Conservation (phyloP, 257 asterid genomes). For the Echites panduratus region DNA sequence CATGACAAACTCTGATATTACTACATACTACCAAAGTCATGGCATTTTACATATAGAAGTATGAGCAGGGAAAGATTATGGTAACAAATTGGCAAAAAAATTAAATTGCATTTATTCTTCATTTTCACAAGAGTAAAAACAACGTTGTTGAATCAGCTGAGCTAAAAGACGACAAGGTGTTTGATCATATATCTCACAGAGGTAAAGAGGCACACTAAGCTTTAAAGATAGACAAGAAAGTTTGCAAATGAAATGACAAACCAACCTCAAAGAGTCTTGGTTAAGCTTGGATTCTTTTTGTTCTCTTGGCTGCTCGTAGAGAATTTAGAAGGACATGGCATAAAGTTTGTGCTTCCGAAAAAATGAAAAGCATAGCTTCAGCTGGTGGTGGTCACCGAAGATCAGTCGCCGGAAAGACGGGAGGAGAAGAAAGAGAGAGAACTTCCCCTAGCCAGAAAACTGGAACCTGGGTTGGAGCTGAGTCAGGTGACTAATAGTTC, state of each 20-base stretch:
- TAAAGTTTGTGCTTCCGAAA: background rate
- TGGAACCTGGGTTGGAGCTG: background rate
- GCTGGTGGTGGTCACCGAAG: background rate
- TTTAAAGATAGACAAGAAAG: background rate
- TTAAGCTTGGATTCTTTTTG: background rate
- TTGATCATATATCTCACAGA: conserved; percentile 11
- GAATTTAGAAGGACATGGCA: background rate
- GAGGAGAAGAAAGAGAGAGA: too few relatives aligned
- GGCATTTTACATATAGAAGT: background rate
- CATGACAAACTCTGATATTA: background rate
- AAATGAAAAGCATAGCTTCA: background rate
- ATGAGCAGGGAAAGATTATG: background rate
- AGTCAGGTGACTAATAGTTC: too few relatives aligned
- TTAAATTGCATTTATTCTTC: background rate
- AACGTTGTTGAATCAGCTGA: background rate
- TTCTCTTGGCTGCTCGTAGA: background rate
- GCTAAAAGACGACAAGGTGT: background rate
- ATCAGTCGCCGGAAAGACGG: background rate
- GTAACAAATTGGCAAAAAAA: background rate
- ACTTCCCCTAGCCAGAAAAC: background rate
- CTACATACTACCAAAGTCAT: background rate
- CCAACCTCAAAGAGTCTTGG: background rate
- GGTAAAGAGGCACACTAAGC: too few relatives aligned
- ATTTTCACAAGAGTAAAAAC: background rate
- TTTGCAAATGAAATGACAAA: background rate